phyloP scores from a whole-genome alignment of 129 eudicot species.

The Centaurea solstitialis region DNA sequence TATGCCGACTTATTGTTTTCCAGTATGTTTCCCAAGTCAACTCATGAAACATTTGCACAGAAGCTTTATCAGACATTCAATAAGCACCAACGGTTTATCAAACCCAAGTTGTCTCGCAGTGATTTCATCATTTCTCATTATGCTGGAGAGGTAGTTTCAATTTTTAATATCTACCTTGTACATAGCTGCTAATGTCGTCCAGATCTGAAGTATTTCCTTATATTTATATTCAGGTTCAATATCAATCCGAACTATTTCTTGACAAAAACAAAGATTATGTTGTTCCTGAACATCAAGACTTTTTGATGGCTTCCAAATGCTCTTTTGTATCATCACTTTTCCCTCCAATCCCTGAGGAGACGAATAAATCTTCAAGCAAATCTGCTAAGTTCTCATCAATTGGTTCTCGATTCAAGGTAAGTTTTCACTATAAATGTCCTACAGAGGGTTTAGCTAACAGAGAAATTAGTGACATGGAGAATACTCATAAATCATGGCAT shows the following conservation, averaged over 20 bases:
- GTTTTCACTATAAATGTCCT: background rate
- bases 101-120: constrained; percentile 91
- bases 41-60: constrained; percentile 93
- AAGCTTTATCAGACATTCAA: constrained; percentile 94
- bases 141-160: constrained; percentile 85
- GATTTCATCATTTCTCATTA: constrained; percentile 93
- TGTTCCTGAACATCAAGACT: constrained; percentile 97
- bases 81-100: constrained; percentile 77
- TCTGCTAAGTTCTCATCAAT: constrained; percentile 97
- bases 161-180: constrained; percentile 2
- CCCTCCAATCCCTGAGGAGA: constrained; percentile 82
- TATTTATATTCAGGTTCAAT: constrained; percentile 64
- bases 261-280: constrained; percentile 99
- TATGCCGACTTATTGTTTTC: constrained; percentile 31
- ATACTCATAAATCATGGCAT: constrained; percentile 17
- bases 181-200: constrained; percentile 14
- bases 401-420: constrained; percentile 96
- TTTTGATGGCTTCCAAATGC: constrained; percentile 87
- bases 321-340: constrained; percentile 86
- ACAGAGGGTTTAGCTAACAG: constrained; percentile 9
- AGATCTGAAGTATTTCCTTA: constrained; percentile 22
- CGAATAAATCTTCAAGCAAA: constrained; percentile 73
- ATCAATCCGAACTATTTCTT: constrained; percentile 85
- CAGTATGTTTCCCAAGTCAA: constrained; percentile 99
- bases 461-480: constrained; percentile 15